Evolutionary conservation across 2,329 filamentous ascomycete genomes (phyloP).

Genomic region (Fragosphaeria purpurea): DNA sequence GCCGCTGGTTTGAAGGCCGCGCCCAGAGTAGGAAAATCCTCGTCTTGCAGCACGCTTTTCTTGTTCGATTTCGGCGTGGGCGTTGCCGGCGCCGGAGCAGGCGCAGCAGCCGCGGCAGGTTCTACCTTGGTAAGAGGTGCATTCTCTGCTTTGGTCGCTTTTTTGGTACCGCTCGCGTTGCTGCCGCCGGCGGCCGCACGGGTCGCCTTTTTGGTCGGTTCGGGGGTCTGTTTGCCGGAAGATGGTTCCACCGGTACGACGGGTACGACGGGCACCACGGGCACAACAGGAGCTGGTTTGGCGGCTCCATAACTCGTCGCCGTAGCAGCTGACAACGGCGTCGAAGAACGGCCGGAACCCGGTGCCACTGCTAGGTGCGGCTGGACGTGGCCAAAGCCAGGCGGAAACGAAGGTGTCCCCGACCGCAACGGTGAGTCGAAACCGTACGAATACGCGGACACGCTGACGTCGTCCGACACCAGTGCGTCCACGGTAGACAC

Average conservation of each 20-base stretch:
- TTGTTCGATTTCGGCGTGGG: constrained; percentile 12
- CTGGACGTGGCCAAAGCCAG: constrained; percentile 29
- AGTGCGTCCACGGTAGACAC: constrained; percentile 57
- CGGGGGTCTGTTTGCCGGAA: no score
- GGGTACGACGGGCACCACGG: no score
- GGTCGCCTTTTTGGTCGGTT: neutral
- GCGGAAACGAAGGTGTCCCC: constrained; percentile 26
- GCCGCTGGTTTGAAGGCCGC: constrained; percentile 29
- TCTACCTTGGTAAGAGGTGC: constrained; percentile 29
- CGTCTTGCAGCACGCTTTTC: constrained; percentile 39
- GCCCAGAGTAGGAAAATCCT: constrained; percentile 53
- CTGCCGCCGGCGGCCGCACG: neutral
- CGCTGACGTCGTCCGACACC: constrained; percentile 46
- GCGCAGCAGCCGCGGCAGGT: neutral
- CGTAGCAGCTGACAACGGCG: neutral
- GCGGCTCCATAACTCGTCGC: neutral
- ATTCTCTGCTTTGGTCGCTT: neutral
- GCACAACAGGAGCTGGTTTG: no score
- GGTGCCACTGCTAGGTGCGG: constrained; percentile 20
- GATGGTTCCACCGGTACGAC: no score
- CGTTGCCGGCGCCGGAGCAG: neutral
- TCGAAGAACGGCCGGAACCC: constrained; percentile 11
- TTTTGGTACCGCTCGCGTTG: neutral
- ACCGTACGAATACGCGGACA: constrained; percentile 2
- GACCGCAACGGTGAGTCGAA: constrained; percentile 21